phyloP scores from a whole-genome alignment of 352 stramenopile species.

The Pythium biforme region DNA sequence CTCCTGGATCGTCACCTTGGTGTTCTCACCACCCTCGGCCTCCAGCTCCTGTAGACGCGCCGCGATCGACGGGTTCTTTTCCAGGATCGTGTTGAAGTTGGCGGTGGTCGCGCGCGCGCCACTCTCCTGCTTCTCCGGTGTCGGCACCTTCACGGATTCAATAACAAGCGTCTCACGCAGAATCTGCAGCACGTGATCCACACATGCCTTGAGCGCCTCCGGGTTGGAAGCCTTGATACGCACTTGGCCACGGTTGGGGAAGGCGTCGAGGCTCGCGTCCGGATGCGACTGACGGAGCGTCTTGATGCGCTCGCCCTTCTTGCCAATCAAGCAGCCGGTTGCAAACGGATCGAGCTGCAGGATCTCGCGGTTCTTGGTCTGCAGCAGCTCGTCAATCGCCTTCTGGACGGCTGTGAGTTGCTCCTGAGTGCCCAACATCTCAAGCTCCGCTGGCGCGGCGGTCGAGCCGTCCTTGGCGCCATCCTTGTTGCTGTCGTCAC shows the following conservation, averaged over 20 bases:
- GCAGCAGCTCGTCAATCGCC: slow-evolving; percentile 58
- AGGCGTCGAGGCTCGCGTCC: slow-evolving; percentile 66
- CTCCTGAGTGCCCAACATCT: slow-evolving; percentile 73
- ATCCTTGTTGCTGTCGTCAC: slow-evolving; percentile 25
- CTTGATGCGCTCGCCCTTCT: slow-evolving; percentile 83
- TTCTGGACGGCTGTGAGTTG: slow-evolving; percentile 52
- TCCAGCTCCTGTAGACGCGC: slow-evolving; percentile 70
- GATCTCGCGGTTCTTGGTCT: slow-evolving; percentile 77
- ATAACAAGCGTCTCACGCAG: slow-evolving; percentile 63
- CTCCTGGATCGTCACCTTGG: slow-evolving; percentile 64
- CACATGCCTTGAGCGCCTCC: slow-evolving; percentile 56
- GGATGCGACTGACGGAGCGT: slow-evolving; percentile 57
- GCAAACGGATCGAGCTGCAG: slow-evolving; percentile 74
- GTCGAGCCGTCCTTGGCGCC: neutral
- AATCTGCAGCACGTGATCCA: slow-evolving; percentile 60
- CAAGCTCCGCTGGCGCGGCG: slow-evolving; percentile 46
- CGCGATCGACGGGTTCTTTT: slow-evolving; percentile 53
- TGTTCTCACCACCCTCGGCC: slow-evolving; percentile 63
- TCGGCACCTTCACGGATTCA: slow-evolving; percentile 53
- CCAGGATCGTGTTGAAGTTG: slow-evolving; percentile 62
- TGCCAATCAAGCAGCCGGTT: slow-evolving; percentile 69
- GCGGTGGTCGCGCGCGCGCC: neutral
- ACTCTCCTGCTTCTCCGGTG: slow-evolving; percentile 9
- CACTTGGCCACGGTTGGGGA: slow-evolving; percentile 64
- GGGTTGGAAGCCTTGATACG: slow-evolving; percentile 60